These are phyloP conservation scores for Colletotrichum magnum DNA, from an alignment of 2,329 filamentous ascomycete species.

Conservation along the genomic window DNA sequence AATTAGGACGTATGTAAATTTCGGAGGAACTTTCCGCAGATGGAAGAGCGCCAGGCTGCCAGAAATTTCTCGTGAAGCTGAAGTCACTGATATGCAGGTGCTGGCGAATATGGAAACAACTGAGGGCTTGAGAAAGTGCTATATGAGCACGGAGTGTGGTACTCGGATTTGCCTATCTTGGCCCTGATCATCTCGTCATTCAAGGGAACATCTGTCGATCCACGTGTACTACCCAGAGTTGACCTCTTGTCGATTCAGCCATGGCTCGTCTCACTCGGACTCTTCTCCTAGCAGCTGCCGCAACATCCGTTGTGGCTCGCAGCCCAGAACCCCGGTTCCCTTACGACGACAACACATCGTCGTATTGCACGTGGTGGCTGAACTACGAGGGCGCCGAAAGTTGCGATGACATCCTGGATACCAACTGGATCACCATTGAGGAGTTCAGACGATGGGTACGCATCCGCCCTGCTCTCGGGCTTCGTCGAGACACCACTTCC, in stretches of 20 bases:
- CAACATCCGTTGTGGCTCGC: conserved; percentile 31
- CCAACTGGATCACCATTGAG: conserved; percentile 7
- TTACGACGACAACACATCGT: conserved; percentile 7
- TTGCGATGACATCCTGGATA: conserved; percentile 13
- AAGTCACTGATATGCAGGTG: neutral
- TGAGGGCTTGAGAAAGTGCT: neutral
- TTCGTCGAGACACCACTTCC: no score
- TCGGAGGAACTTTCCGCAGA: neutral
- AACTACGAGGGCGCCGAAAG: conserved; percentile 13
- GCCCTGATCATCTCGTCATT: neutral
- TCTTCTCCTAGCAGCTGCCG: neutral
- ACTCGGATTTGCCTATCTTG: neutral
- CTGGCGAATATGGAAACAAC: neutral
- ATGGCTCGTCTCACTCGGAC: neutral
- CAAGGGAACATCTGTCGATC: neutral
- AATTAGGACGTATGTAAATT: neutral
- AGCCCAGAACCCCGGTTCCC: neutral
- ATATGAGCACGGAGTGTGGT: neutral
- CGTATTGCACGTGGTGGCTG: conserved; percentile 24
- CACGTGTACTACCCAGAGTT: neutral
- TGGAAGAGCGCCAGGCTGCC: neutral
- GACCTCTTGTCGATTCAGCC: neutral
- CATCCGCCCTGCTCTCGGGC: neutral
- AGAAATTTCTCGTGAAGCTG: neutral
- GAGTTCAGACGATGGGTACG: conserved; percentile 33